phyloP scores from a whole-genome alignment of 1,284 basidiomycete species.

The Omphalotus olearius region DNA sequence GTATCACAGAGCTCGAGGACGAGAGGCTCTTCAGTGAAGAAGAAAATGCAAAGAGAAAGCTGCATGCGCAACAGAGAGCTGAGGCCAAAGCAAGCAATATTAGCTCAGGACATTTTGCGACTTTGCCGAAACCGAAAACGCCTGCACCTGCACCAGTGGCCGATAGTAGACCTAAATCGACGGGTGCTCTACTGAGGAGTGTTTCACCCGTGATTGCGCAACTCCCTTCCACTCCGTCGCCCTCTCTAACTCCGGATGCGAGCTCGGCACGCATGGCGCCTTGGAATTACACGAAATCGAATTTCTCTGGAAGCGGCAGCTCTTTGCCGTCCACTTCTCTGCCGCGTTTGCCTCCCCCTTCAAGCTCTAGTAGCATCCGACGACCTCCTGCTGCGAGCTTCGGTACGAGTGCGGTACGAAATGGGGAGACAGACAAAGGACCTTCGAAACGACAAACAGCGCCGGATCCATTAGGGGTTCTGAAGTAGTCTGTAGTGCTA shows the following conservation, averaged over 20 bases:
- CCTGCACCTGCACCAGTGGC: slow-evolving; percentile 18
- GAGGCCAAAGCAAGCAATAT: not conserved
- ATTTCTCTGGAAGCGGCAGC: slow-evolving; percentile 35
- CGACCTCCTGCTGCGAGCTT: not conserved
- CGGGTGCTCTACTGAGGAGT: slow-evolving; percentile 1
- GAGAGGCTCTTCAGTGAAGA: slow-evolving; percentile 57
- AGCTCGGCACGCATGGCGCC: slow-evolving; percentile 31
- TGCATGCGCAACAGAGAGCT: slow-evolving; percentile 19
- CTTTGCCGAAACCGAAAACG: slow-evolving; percentile 15
- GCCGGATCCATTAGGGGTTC: slow-evolving; percentile 63
- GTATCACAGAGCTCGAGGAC: slow-evolving; percentile 52
- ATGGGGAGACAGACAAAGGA: slow-evolving; percentile 15
- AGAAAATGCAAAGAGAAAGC: slow-evolving; percentile 29
- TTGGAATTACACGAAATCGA: slow-evolving; percentile 52
- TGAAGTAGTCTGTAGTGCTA: slow-evolving; percentile 22
- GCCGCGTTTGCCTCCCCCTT: slow-evolving; percentile 40
- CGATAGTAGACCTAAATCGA: slow-evolving; percentile 14
- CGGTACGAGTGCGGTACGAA: not conserved
- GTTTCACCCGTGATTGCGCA: slow-evolving; percentile 12
- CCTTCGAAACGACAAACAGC: slow-evolving; percentile 23
- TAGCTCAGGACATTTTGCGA: slow-evolving; percentile 8
- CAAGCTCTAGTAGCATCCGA: slow-evolving; percentile 30
- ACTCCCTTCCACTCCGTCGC: slow-evolving; percentile 1
- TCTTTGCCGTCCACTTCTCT: slow-evolving; percentile 31
- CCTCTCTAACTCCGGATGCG: slow-evolving; percentile 8